A percentile compares a stretch with the other conserved stretches of the same genome.
These are phyloP conservation scores for Neurospora sp. DNA, from an alignment of 495 filamentous ascomycete species.

Conservation along the genomic window DNA sequence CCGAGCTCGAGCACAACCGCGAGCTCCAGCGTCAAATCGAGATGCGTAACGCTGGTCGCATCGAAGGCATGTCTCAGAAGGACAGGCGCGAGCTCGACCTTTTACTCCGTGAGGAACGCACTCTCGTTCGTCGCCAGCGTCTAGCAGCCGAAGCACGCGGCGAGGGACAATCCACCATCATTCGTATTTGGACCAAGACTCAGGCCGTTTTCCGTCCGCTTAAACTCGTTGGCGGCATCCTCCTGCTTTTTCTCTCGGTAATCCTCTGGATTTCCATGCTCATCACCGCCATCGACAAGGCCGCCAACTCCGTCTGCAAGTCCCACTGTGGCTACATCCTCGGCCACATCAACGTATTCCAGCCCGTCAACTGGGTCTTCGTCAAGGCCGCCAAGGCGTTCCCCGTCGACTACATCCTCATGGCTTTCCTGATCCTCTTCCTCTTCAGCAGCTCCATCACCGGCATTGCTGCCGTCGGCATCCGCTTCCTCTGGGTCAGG, in stretches of 20 bases:
- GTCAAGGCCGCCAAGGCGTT: conserved; percentile 74
- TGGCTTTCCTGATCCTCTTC: conserved; percentile 69
- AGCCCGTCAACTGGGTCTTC: conserved; percentile 88
- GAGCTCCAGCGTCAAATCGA: conserved; percentile 89
- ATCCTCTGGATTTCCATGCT: conserved; percentile 86
- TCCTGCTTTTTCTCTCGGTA: conserved; percentile 60
- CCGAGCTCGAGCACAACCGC: conserved; percentile 73
- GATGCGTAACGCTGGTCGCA: conserved; percentile 67
- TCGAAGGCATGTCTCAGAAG: conserved; percentile 65
- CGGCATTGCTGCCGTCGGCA: conserved; percentile 76
- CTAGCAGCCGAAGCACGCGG: conserved; percentile 72
- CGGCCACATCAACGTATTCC: conserved; percentile 84
- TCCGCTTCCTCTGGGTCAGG: conserved; percentile 89
- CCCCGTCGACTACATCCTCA: conserved; percentile 85
- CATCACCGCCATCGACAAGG: conserved; percentile 91
- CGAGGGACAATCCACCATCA: conserved; percentile 57
- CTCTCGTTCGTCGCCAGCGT: conserved; percentile 79
- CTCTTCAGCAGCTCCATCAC: conserved; percentile 80
- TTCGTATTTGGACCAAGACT: conserved; percentile 64
- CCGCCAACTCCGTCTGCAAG: conserved; percentile 88
- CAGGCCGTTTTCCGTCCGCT: conserved; percentile 70
- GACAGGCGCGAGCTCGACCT: conserved; percentile 82
- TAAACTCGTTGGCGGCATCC: conserved; percentile 73
- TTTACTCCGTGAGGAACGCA: conserved; percentile 80
- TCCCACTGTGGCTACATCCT: conserved; percentile 86